phyloP scores from a whole-genome alignment of 1,284 basidiomycete species.

The Ceratobasidium theobromae region DNA sequence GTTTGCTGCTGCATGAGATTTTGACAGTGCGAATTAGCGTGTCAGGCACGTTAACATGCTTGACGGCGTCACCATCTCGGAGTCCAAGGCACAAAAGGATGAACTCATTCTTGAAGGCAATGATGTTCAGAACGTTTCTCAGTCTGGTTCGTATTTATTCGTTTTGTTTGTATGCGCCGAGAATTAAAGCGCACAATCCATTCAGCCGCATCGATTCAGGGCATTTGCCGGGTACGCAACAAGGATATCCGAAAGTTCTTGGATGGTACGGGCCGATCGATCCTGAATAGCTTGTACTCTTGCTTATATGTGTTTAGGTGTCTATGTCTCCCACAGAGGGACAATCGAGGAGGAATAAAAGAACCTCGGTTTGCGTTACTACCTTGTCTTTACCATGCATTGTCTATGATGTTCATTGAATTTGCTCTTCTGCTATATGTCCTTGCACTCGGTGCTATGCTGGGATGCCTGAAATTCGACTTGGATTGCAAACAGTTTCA shows the following conservation, averaged over 20 bases:
- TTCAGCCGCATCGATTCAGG: slow-evolving; percentile 91
- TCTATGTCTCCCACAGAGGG: slow-evolving; percentile 86
- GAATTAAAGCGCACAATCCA: background rate
- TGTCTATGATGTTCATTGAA: slow-evolving; percentile 25
- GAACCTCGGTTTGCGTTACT: slow-evolving; percentile 16
- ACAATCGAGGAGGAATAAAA: slow-evolving; percentile 22
- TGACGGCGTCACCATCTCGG: slow-evolving; percentile 80
- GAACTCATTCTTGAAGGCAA: slow-evolving; percentile 92
- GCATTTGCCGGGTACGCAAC: slow-evolving; percentile 91
- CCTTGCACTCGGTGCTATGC: slow-evolving; percentile 24
- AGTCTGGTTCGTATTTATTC: slow-evolving; percentile 64
- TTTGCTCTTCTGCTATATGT: slow-evolving; percentile 26
- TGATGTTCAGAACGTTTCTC: slow-evolving; percentile 93
- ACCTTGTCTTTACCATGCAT: slow-evolving; percentile 30
- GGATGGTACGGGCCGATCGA: slow-evolving; percentile 45
- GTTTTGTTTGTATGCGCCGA: background rate
- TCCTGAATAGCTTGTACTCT: background rate
- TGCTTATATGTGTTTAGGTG: slow-evolving; percentile 65
- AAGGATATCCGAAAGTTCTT: slow-evolving; percentile 92
- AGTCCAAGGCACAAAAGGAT: slow-evolving; percentile 96
- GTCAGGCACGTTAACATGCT: slow-evolving; percentile 94
- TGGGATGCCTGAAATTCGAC: too few relatives aligned
- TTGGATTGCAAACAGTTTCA: too few relatives aligned
- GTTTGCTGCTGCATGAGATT: background rate
- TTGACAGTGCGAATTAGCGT: slow-evolving; percentile 53